Base-by-base conservation (phyloP, 2,329 filamentous ascomycete species). In the Alternaria brassicicola region DNA sequence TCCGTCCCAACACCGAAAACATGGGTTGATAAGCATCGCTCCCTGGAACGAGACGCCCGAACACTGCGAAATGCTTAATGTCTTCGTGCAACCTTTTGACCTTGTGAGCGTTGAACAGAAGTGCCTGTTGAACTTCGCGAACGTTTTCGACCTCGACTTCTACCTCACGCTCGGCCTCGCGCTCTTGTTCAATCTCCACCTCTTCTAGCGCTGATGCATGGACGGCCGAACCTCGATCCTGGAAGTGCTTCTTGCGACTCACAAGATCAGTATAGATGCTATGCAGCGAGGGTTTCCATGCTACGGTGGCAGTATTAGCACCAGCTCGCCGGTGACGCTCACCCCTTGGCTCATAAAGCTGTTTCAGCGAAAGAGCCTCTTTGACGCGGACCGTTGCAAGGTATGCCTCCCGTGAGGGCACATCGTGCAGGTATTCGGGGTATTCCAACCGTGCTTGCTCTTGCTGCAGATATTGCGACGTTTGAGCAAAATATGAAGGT, bases 401-500 rank as follows among this genome's bases (percentile, higher is more conserved):
- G 57, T 83, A 86, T 1, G 63, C 64, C 0, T 71, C 57, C 0
- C 78, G 78, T 0, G 62, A 59, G 3, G 66, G 15, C 0, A 52
- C 13, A 2, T 82, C 68, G 0, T 60, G 56, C 0, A 86, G 63
- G 15, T 80, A 83, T 0, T 81, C 63, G 0, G 79, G 69, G 57
- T 85, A 71, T 1, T 79, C 73, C 21, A 78, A 65, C 0, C 76
- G 69, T 0, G 85, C 84, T 49, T 89, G 79, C 0, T 76, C 80
- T 1, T 87, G 82, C 0, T 80, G 79, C 57, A 86, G 86, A 60
- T 86, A 90, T 59, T 89, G 85, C 0, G 78, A 70, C 0, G 88
- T 87, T 67, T 91, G 88, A 0, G 86, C 79, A 3, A 82, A 78
- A 61, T 88, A 87, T 0, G 91, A 76, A 0, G 83, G 79, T 46